A percentile compares a stretch with the other conserved stretches of the same genome.
These are phyloP conservation scores for Telopea speciosissima DNA, from an alignment of 177 flowering plant genomes.

Conservation along the genomic window DNA sequence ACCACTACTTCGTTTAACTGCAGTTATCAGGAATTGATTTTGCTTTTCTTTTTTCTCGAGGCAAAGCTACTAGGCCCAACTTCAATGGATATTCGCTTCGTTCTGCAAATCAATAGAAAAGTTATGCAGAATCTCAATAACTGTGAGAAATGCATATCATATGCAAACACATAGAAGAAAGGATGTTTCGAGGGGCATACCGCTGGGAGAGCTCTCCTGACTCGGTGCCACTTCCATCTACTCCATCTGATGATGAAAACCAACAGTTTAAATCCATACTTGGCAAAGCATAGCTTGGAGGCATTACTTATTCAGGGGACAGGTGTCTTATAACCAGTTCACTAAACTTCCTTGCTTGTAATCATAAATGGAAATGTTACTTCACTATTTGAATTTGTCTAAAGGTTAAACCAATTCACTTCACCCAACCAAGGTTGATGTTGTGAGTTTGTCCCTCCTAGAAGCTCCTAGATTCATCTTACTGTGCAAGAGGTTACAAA, in stretches of 20 bases:
- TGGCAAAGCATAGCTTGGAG: neutral
- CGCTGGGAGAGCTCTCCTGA: neutral
- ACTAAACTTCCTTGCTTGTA: neutral
- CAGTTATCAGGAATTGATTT: neutral
- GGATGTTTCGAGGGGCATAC: neutral
- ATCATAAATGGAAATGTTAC: neutral
- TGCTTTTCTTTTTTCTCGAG: neutral
- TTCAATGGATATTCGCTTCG: neutral
- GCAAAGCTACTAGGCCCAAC: neutral
- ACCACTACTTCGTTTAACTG: neutral
- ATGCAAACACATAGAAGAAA: too few relatives aligned
- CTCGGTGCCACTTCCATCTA: neutral
- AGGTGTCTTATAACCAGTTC: neutral
- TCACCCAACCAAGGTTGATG: neutral
- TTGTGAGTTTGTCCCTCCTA: neutral
- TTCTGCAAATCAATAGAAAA: neutral
- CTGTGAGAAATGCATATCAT: neutral
- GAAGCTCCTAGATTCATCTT: neutral
- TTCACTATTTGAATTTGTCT: neutral
- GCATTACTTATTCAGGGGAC: neutral
- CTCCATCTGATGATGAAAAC: neutral
- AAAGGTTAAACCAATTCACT: neutral
- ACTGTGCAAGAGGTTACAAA: neutral
- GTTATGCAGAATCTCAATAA: neutral
- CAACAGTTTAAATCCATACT: neutral